Base-by-base conservation (phyloP, 495 filamentous ascomycete species). In the Monascus purpureus region DNA sequence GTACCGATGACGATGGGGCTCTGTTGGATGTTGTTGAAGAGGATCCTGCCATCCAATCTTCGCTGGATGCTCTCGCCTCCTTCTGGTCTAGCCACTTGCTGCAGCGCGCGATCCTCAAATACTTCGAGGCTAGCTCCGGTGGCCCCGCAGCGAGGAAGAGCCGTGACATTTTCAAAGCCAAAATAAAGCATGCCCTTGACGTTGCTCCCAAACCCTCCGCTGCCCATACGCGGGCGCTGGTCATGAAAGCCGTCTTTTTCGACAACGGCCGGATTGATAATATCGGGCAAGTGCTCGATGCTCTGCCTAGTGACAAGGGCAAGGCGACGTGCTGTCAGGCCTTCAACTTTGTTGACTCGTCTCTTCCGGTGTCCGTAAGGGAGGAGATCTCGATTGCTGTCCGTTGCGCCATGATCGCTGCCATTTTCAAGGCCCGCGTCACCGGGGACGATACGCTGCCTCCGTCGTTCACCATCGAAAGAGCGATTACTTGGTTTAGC, bases 71-170 rank as follows among this genome's bases (percentile, higher is more conserved):
- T 16, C 67, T 94, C 13, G 82, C 87, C 9, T 80, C 87, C 1
- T 94, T 87, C 88, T 88, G 74, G 62, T 92, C 85, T 1, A 79
- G 73, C 40, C 66, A 80, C 31, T 56, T 75, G n/a, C 56, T 94
- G 17, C 79, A 88, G 28, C 65, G 65, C 20, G 75, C 72, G 6
- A 68, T 96, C 14, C 52, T 75, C 16, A 58, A 57, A 13, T 78
- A 67, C 36, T 58, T 83, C 7, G 69, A 75, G 24, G 52, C 53
- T 8, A 62, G 57, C 29, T 50, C 53, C n/a, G 47, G 59, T 1
- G 59, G 56, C 3, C 43, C 56, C 0, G 51, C 67, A 6, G 53
- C 50, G 6, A 50, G 57, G 32, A 42, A 47, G 13, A 56, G 49
- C 38, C 55, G 62, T 16, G 55, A 60, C 29, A 34, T 54, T 13